Base-by-base conservation (phyloP, 352 stramenopile genomes). In the Aphanomyces invadans region DNA sequence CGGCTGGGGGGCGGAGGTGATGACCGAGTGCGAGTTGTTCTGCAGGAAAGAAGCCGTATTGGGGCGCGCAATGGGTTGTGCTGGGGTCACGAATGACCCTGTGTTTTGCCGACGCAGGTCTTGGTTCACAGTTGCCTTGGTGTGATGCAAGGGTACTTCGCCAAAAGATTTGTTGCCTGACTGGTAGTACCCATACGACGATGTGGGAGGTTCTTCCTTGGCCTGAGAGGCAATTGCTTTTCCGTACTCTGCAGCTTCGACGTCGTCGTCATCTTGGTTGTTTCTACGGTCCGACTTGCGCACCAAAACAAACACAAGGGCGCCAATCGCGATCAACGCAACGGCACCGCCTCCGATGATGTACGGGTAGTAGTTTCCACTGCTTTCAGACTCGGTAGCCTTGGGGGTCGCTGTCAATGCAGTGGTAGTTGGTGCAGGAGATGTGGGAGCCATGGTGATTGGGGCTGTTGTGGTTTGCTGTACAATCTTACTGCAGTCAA, bases 171-270 rank as follows among this genome's bases (percentile, higher is more conserved):
- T 57, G 49, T 57, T 38, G 5, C 9, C 11, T 9, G 12, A 26
- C 17, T 57, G 29, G 38, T 11, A 33, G 32, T 57, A 39, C 31
- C 21, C 56, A 57, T 66, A 45, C 25, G n/a, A n/a, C n/a, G n/a
- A n/a, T n/a, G n/a, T 12, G 21, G 28, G 29, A 28, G 21, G 29
- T 32, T 65, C 54, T 17, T 45, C 36, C 33, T 53, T 66, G 29
- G 31, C 45, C 23, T 65, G 44, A 4, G 36, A 33, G 19, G 60
- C 42, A 11, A 57, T 45, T 2, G 60, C 38, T 28, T 67, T 67
- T 31, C 42, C 60, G 21, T 67, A 67, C n/a, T 67, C 44, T 31
- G 33, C 60, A 9, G 44, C 17, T 7, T 67, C 60, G 42, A 67
- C 10, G 23, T 67, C 60, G 49, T 67, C 60, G 26, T 67, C 60